phyloP scores from a whole-genome alignment of 345 rosid species.

The Reutealis trisperma region DNA sequence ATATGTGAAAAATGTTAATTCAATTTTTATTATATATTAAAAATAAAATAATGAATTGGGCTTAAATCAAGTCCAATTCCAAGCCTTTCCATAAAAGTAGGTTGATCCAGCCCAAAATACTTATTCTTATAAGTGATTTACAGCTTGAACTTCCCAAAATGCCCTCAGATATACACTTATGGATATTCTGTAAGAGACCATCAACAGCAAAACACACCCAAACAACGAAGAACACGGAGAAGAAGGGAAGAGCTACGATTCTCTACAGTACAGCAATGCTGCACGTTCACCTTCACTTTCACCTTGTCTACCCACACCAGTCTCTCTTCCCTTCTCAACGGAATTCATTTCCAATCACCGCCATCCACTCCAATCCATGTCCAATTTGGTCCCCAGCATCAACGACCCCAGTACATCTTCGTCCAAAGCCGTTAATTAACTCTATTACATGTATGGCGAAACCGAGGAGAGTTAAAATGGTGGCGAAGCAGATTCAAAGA shows the following conservation, averaged over 20 bases:
- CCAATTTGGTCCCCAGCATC: slow-evolving; percentile 32
- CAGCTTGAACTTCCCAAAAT: too few relatives aligned
- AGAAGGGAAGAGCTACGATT: not conserved
- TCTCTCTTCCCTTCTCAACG: slow-evolving; percentile 22
- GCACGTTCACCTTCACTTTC: slow-evolving; percentile 28
- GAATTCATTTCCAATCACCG: slow-evolving; percentile 20
- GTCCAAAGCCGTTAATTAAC: slow-evolving; percentile 22
- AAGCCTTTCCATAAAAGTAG: too few relatives aligned
- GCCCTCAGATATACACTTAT: not conserved
- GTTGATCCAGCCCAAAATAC: too few relatives aligned
- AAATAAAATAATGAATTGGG: too few relatives aligned
- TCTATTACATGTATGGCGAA: slow-evolving; percentile 80
- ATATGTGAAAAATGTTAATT: too few relatives aligned
- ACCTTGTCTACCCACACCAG: slow-evolving; percentile 23
- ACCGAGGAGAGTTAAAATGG: slow-evolving; percentile 89
- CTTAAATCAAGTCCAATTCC: too few relatives aligned
- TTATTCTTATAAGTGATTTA: too few relatives aligned
- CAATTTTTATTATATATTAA: too few relatives aligned
- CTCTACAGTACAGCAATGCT: slow-evolving; percentile 36
- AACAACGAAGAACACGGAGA: not conserved
- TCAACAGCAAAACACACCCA: not conserved
- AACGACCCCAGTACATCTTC: slow-evolving; percentile 31
- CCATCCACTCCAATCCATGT: slow-evolving; percentile 28
- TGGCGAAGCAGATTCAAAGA: slow-evolving; percentile 81
- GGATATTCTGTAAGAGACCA: not conserved